phyloP scores from a whole-genome alignment of 495 filamentous ascomycete genomes.

The Astrothelium macrocarpum region DNA sequence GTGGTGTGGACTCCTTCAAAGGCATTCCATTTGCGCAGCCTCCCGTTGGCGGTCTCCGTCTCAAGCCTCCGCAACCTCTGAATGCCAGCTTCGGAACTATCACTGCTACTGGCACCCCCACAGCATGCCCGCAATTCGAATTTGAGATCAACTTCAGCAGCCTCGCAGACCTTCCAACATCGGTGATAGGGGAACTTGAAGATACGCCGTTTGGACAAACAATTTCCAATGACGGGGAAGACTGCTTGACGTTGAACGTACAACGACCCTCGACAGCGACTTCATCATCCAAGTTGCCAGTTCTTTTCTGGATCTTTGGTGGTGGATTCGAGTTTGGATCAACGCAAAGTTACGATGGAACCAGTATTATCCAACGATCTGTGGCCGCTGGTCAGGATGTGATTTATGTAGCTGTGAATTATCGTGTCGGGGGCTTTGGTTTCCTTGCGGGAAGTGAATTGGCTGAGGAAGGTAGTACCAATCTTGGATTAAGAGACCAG shows the following conservation, averaged over 20 bases:
- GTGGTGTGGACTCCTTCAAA: conserved; percentile 27
- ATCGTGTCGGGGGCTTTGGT: conserved; percentile 25
- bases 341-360: conserved; percentile 20
- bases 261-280: conserved; percentile 48
- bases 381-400: not conserved
- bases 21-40: conserved; percentile 34
- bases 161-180: not conserved
- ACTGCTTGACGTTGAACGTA: conserved; percentile 57
- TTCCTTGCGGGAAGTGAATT: conserved; percentile 30
- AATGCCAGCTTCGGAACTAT: conserved; percentile 11
- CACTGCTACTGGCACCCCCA: conserved; percentile 19
- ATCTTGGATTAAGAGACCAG: conserved; percentile 23
- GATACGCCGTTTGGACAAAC: conserved; percentile 3
- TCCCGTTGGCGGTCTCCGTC: conserved; percentile 25
- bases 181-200: not conserved
- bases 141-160: not conserved
- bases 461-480: conserved; percentile 13
- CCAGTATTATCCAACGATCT: not conserved
- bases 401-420: conserved; percentile 51
- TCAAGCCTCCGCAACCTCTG: conserved; percentile 25
- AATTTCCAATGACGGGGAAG: conserved; percentile 34
- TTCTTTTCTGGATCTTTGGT: conserved; percentile 61
- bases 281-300: conserved; percentile 47
- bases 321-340: conserved; percentile 55
- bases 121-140: conserved; percentile 3